Conservation (phyloP, 1,139 yeast species). For the Protomyces pachydermus region DNA sequence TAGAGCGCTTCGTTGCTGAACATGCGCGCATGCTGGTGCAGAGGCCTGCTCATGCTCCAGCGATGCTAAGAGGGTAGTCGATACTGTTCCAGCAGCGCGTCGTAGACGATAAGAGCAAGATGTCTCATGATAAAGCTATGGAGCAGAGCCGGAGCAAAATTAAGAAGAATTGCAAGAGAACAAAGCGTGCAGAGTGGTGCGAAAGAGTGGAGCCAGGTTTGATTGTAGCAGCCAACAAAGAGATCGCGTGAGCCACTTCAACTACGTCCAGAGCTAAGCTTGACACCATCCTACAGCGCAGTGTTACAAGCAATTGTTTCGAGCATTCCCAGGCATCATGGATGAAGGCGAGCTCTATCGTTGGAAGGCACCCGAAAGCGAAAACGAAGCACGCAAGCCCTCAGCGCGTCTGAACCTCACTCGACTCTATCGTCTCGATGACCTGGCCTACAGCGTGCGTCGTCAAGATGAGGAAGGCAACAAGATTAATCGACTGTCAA, state of each 20-base stretch:
- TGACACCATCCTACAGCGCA: no score
- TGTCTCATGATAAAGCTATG: no score
- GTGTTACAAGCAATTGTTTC: background rate
- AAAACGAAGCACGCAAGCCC: background rate
- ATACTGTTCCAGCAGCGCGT: no score
- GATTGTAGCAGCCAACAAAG: no score
- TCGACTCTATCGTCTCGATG: constrained; percentile 10
- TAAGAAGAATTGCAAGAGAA: no score
- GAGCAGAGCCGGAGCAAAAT: no score
- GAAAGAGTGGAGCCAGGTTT: no score
- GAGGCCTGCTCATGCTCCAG: background rate
- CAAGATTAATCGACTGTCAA: constrained; percentile 16
- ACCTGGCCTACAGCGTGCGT: constrained; percentile 25
- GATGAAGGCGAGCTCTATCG: background rate
- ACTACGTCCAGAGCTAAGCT: no score
- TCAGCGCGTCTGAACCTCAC: constrained; percentile 22
- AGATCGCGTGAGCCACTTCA: no score
- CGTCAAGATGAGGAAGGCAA: constrained; percentile 26
- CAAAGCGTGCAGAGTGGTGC: no score
- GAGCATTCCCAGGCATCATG: background rate
- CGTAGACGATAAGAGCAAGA: no score
- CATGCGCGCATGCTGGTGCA: background rate
- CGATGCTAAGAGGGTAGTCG: background rate
- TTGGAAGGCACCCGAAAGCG: background rate
- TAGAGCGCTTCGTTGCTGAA: background rate